Conservation (phyloP, 2,329 filamentous ascomycete species). For the Diaporthe sp. region DNA sequence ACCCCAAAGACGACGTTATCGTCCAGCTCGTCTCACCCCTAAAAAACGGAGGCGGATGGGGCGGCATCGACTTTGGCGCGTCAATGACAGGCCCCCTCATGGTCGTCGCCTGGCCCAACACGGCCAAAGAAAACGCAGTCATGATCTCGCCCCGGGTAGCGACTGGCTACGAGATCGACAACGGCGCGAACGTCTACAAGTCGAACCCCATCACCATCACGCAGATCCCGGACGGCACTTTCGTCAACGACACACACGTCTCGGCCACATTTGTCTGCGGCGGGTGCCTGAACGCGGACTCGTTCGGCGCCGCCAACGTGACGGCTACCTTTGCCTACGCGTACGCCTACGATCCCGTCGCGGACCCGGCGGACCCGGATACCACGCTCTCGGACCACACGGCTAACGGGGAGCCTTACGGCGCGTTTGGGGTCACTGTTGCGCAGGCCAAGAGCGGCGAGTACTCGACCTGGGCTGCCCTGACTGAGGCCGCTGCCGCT, state of each 20-base stretch:
- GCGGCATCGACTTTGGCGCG: conserved; percentile 33
- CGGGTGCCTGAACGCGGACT: conserved; percentile 51
- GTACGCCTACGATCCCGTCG: conserved; percentile 32
- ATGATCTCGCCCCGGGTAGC: conserved; percentile 43
- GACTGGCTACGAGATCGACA: conserved; percentile 50
- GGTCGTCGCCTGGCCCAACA: conserved; percentile 60
- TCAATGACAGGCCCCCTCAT: conserved; percentile 48
- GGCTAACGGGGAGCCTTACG: conserved; percentile 34
- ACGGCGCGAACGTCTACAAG: conserved; percentile 53
- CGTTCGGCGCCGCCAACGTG: conserved; percentile 26
- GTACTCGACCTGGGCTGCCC: conserved; percentile 30
- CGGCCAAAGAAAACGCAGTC: conserved; percentile 48
- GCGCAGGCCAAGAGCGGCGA: conserved; percentile 31
- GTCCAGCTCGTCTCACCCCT: conserved; percentile 35
- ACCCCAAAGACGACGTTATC: conserved; percentile 33
- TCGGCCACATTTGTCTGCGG: conserved; percentile 65
- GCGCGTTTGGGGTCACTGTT: conserved; percentile 31
- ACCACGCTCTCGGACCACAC: conserved; percentile 35
- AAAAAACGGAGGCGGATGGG: conserved; percentile 34
- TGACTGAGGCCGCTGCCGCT: conserved; percentile 2
- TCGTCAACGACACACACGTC: conserved; percentile 62
- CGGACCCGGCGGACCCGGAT: conserved; percentile 29
- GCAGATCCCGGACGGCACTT: conserved; percentile 62
- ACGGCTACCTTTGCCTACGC: conserved; percentile 34
- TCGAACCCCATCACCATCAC: conserved; percentile 51